Conservation (phyloP, 192 early-diverging fungal species). For the Mortierella alpina region DNA sequence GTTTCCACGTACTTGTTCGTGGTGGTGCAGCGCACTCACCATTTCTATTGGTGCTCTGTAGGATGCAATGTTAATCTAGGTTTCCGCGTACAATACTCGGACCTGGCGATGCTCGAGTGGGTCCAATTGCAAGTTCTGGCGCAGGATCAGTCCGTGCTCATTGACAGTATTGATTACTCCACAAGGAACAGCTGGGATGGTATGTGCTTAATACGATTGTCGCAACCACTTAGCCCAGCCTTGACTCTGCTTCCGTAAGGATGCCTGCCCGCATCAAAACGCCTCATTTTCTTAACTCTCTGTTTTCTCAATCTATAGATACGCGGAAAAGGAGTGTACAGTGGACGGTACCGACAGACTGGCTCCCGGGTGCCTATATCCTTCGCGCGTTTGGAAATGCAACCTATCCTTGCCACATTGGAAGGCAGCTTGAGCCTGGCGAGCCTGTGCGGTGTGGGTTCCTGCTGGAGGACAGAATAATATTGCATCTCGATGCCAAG, state of each 20-base stretch:
- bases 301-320: not conserved
- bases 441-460: no score
- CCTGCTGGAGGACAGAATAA: no score
- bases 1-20: no score
- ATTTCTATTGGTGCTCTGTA: not conserved
- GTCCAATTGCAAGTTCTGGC: conserved; percentile 36
- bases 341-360: conserved; percentile 25
- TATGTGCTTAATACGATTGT: not conserved
- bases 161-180: conserved; percentile 29
- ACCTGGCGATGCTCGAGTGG: conserved; percentile 32
- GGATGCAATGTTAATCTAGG: conserved; percentile 34
- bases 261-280: not conserved
- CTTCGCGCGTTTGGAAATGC: conserved; percentile 37
- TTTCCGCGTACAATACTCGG: conserved; percentile 44
- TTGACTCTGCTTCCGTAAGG: not conserved
- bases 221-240: not conserved
- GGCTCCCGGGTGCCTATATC: conserved; percentile 22
- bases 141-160: conserved; percentile 1
- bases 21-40: no score
- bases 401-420: conserved; percentile 6
- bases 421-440: no score
- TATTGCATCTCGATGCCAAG: no score
- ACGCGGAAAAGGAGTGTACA: conserved; percentile 23
- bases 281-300: not conserved
- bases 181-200: conserved; percentile 32